phyloP scores from a whole-genome alignment of 2,329 filamentous ascomycete species.

The Penicillium sp. region DNA sequence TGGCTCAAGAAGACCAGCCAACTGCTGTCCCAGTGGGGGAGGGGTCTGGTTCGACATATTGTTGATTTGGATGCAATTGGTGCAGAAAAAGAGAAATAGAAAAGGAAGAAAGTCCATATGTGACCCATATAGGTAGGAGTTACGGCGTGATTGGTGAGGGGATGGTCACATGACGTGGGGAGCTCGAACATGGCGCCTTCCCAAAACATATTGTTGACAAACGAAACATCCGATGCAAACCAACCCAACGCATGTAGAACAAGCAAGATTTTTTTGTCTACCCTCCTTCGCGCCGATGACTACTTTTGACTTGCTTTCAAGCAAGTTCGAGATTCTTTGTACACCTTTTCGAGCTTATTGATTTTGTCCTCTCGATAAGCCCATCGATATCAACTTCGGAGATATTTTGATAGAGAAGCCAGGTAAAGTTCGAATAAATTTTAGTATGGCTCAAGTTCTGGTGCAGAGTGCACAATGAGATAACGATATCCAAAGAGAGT shows the following conservation, averaged over 20 bases:
- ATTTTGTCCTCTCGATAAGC: too few relatives aligned
- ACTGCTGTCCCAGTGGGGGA: slow-evolving; percentile 12
- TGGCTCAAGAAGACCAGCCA: slow-evolving; percentile 25
- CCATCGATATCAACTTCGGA: too few relatives aligned
- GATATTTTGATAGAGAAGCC: too few relatives aligned
- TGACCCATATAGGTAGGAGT: background rate
- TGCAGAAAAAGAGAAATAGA: background rate
- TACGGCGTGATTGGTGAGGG: background rate
- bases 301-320: too few relatives aligned
- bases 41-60: background rate
- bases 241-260: too few relatives aligned
- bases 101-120: background rate
- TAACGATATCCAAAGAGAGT: slow-evolving; percentile 13
- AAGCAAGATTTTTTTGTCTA: too few relatives aligned
- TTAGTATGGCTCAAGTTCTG: slow-evolving; percentile 15
- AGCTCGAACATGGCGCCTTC: too few relatives aligned
- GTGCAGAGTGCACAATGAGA: slow-evolving; percentile 11
- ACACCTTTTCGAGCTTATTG: too few relatives aligned
- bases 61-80: background rate
- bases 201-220: too few relatives aligned
- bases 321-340: too few relatives aligned
- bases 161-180: background rate
- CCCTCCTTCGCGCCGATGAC: too few relatives aligned
- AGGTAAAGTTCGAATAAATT: slow-evolving; percentile 2
- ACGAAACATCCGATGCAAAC: too few relatives aligned